Evolutionary conservation across 768 basidiomycete species (phyloP), one percentile per base, ranked within the genome.

Genomic region (Tulasnella sp.): DNA sequence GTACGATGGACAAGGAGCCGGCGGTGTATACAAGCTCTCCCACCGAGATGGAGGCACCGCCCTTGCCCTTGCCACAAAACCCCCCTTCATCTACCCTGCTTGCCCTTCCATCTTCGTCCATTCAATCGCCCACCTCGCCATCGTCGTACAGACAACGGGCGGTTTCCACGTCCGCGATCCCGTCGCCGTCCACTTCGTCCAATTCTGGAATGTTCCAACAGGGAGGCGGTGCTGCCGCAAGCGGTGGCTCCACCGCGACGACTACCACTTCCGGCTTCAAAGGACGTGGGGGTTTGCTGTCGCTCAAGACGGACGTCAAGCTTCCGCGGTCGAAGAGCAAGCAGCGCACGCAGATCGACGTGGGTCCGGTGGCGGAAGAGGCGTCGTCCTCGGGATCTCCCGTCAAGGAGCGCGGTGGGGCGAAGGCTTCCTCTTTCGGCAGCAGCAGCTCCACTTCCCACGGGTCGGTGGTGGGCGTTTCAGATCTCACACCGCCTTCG

Each of bases 71-170:
- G 11, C 79, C 28, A 77, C 74, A n/a, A 42, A 72, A 41, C 69
- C 76, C 18, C 90, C 87, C 60, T 89, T 93, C 40, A 85, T 89
- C 72, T 88, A 90, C 84, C 92, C 91, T 4, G 91, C 89, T 80
- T 89, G 90, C 82, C 54, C 24, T 54, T 54, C 54, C 54, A 54
- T 54, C 54, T 54, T 54, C 90, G 90, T 0, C 91, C 90, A 58
- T 88, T 89, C 9, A 91, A 90, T 41, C 88, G 89, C 24, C 87
- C 85, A 85, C 86, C 87, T 82, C 81, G 89, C 37, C 20, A 7
- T 37, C 37, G 28, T 37, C 72, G 22, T 37, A 37, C 37, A 22
- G 42, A 6, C 72, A 73, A 44, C n/a, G 37, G 34, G 72, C 72
- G 4, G 72, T 44, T 22, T 37, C 37, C 37, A 73, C 34, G 24